phyloP scores from a whole-genome alignment of 352 stramenopile species.

The Ophiocytium majus region DNA sequence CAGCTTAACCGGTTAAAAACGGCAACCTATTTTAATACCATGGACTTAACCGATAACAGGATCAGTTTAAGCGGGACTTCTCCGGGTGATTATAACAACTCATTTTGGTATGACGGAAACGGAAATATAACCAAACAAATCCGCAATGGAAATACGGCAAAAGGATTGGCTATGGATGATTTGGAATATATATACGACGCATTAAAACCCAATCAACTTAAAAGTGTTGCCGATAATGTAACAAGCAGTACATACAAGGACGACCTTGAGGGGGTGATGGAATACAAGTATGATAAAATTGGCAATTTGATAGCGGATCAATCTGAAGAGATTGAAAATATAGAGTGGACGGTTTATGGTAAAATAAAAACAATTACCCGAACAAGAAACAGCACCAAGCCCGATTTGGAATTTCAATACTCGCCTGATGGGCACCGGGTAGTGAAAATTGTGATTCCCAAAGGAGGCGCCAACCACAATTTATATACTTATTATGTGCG shows the following conservation, averaged over 20 bases:
- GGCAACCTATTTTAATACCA: constrained; percentile 12
- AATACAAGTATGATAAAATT: constrained; percentile 13
- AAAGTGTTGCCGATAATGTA: too few species aligned
- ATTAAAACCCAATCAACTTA: too few species aligned
- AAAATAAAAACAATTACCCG: constrained; percentile 10
- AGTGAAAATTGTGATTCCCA: not conserved
- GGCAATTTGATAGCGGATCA: not conserved
- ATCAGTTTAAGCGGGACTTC: too few species aligned
- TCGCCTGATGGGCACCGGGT: not conserved
- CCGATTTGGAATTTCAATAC: constrained; percentile 1
- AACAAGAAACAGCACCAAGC: not conserved
- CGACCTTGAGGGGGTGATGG: too few species aligned
- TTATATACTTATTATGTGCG: constrained; percentile 1
- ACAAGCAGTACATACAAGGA: too few species aligned
- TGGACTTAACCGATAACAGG: too few species aligned
- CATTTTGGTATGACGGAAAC: too few species aligned
- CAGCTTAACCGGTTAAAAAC: not conserved
- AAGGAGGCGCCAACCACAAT: not conserved
- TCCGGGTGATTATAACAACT: too few species aligned
- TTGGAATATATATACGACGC: too few species aligned
- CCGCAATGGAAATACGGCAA: too few species aligned
- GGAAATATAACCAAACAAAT: too few species aligned
- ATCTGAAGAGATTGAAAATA: constrained; percentile 4
- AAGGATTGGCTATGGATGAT: too few species aligned
- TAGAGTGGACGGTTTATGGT: constrained; percentile 1